These are phyloP conservation scores for Medicago lupulina DNA, from an alignment of 306 rosid genomes.

Conservation along the genomic window DNA sequence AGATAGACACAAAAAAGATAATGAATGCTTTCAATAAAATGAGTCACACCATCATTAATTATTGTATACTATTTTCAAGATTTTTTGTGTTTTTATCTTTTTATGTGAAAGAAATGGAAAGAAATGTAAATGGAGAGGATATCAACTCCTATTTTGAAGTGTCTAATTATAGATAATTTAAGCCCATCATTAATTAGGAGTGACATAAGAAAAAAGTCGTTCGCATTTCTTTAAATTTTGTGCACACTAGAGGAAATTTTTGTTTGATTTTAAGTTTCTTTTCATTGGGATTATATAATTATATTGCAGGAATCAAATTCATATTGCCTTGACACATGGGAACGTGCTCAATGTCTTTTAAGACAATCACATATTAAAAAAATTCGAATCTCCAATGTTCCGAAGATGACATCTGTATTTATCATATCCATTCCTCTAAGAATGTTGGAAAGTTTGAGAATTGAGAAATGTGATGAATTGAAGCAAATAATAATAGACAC, in stretches of 20 bases:
- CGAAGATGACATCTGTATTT: neutral
- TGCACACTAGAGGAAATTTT: neutral
- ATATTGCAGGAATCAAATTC: neutral
- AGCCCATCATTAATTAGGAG: too few relatives aligned
- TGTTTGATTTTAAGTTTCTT: neutral
- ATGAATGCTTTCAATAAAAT: too few relatives aligned
- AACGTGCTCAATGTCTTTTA: neutral
- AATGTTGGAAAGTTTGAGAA: neutral
- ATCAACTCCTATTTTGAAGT: too few relatives aligned
- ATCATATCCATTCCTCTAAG: neutral
- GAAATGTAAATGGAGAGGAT: too few relatives aligned
- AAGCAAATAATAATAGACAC: slow-evolving; percentile 1
- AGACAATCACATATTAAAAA: too few relatives aligned
- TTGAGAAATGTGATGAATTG: neutral
- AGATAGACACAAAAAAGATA: too few relatives aligned
- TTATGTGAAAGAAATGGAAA: too few relatives aligned
- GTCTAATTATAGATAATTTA: too few relatives aligned
- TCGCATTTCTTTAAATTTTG: neutral
- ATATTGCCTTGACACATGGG: neutral
- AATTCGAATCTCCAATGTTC: neutral
- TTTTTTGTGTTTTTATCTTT: too few relatives aligned
- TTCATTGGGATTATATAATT: neutral
- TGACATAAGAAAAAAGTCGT: too few relatives aligned
- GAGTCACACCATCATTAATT: too few relatives aligned
- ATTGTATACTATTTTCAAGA: too few relatives aligned